Conservation (phyloP, 2,329 filamentous ascomycete species). For the Xylaria hypoxylon region DNA sequence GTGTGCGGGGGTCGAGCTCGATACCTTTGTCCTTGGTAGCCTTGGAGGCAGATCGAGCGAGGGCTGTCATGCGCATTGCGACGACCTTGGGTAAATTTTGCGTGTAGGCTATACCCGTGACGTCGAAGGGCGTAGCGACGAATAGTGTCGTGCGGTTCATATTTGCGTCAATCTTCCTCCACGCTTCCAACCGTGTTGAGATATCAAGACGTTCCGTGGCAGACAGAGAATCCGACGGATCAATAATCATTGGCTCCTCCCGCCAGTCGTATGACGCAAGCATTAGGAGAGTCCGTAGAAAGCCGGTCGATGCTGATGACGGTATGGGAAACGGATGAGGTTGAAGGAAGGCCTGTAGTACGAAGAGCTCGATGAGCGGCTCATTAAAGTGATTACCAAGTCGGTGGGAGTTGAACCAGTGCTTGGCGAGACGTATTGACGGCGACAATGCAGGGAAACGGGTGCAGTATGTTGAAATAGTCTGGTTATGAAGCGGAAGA, state of each 20-base stretch:
- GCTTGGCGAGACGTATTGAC: conserved; percentile 85
- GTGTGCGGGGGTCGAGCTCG: conserved; percentile 63
- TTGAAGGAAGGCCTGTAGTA: conserved; percentile 80
- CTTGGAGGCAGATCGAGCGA: conserved; percentile 81
- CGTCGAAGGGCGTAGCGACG: conserved; percentile 81
- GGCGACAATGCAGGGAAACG: conserved; percentile 82
- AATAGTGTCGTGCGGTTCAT: conserved; percentile 88
- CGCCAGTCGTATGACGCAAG: conserved; percentile 94
- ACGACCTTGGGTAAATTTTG: conserved; percentile 81
- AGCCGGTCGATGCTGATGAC: conserved; percentile 80
- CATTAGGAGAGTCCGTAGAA: conserved; percentile 82
- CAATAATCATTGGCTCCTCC: conserved; percentile 81
- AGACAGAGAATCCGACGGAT: conserved; percentile 75
- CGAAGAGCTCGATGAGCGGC: conserved; percentile 87
- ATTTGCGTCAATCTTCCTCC: conserved; percentile 87
- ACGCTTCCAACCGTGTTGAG: conserved; percentile 79
- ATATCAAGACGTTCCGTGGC: conserved; percentile 71
- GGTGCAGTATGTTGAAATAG: conserved; percentile 82
- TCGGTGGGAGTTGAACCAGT: conserved; percentile 78
- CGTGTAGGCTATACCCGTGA: conserved; percentile 84
- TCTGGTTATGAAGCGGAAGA: conserved; percentile 82
- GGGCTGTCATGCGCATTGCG: conserved; percentile 82
- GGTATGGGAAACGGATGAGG: conserved; percentile 85
- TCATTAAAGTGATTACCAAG: conserved; percentile 79
- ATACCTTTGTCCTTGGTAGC: conserved; percentile 66